Evolutionary conservation across 768 basidiomycete species (phyloP), one percentile per base, ranked within the genome.

Genomic region (Naganishia friedmannii): DNA sequence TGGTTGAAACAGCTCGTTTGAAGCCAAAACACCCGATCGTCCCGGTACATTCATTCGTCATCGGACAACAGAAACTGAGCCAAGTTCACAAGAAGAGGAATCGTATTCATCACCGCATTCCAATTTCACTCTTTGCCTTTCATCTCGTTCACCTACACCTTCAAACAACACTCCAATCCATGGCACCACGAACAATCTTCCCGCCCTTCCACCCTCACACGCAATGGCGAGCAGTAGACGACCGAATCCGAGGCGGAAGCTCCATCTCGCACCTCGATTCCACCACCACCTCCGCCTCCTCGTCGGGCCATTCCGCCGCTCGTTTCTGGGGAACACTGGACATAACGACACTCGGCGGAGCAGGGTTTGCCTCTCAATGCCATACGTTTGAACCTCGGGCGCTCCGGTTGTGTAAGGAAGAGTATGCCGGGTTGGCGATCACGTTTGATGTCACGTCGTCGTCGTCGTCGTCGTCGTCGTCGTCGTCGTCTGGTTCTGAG

Each of bases 321-420:
- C 69, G 76, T 37, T 82, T 82, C 58, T 79, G 73, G 71, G 81
- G 81, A 3, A 75, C 70, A 19, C 71, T 82, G 6, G 82, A 83
- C 66, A 82, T 76, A 67, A 75, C 76, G 13, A 81, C 81, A 0
- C 78, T 83, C 9, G 82, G 82, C 4, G 82, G 81, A 23, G 82
- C 82, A 42, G 82, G 82, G 3, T 83, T 83, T 70, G 82, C 82
- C 8, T 82, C 82, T 2, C 82, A 82, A 68, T 74, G 75, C n/a
- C 78, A 78, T 70, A 73, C 75, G 10, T 82, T 81, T 63, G 69
- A 70, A 6, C 45, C 48, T 51, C 48, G 53, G 2, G 37, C 34
- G 17, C 53, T 70, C 10, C 29, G 60, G 28, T 46, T 70, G 60
- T 29, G 46, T n/a, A 46, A 29, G 28, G 29, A 34, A 0, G 34